Evolutionary conservation across 306 rosid species (phyloP).

Genomic region (Potentilla sterilis): DNA sequence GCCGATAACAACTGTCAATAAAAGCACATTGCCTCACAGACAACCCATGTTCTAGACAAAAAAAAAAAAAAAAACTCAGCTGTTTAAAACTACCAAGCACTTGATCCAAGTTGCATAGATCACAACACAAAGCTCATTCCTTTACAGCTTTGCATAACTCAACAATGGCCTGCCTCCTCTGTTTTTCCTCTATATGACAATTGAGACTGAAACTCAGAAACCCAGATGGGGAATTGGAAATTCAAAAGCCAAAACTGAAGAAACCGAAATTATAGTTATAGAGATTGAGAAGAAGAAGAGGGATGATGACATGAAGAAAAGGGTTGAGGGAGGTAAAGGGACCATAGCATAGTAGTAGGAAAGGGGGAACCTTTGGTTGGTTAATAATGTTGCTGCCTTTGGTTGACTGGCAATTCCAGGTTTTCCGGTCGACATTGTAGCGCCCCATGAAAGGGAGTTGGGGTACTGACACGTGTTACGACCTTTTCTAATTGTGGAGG

Average conservation of each 20-base stretch:
- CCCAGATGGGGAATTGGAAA: conserved; percentile 24
- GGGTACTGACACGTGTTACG: conserved; percentile 44
- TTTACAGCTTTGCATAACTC: conserved; percentile 4
- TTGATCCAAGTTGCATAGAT: conserved; percentile 36
- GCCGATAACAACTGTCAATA: conserved; percentile 20
- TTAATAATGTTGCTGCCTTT: background rate
- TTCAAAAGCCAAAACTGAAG: conserved; percentile 19
- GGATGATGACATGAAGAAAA: background rate
- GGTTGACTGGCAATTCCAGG: conserved; percentile 42
- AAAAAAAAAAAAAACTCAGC: conserved; percentile 32
- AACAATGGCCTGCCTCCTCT: conserved; percentile 7
- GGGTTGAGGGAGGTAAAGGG: conserved; percentile 1
- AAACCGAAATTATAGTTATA: conserved; percentile 3
- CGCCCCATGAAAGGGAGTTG: conserved; percentile 29
- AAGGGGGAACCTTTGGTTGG: conserved; percentile 44
- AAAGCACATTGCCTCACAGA: conserved; percentile 21
- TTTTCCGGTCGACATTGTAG: conserved; percentile 57
- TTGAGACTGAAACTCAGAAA: conserved; percentile 9
- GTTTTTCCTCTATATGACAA: conserved; percentile 2
- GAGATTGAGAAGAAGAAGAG: conserved; percentile 9
- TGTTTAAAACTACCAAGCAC: conserved; percentile 27
- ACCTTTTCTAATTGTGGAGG: background rate
- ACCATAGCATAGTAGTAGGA: conserved; percentile 26
- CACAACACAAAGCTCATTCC: conserved; percentile 5
- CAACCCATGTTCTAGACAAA: conserved; percentile 27